Base-by-base conservation (phyloP, 768 basidiomycete genomes). In the Boletus subparvulus region DNA sequence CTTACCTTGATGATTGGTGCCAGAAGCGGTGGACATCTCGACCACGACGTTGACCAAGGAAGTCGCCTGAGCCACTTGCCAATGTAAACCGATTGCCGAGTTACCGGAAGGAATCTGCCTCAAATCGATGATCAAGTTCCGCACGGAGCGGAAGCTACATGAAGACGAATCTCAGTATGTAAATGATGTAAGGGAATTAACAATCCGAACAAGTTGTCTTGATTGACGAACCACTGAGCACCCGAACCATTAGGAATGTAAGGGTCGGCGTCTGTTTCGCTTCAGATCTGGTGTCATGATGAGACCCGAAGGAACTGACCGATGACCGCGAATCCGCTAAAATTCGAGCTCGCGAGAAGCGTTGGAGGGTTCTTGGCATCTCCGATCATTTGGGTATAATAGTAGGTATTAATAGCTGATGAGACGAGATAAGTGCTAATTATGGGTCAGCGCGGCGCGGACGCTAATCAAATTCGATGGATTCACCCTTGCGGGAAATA, bases 21-120 rank as follows among this genome's bases (percentile, higher is more conserved):
- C 78, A 12, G 77, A 46, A 24, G 77, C 83, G 12, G 79, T 79
- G n/a, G 86, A 88, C 87, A 90, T 86, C 48, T 87, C 70, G 49
- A 91, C 78, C 13, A 83, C 79, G 53, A 92, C 80, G 65, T 92
- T 90, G 42, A 85, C 76, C 55, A 92, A 73, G 0, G 86, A 88
- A 0, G 90, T 90, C 4, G 83, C 81, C 66, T 92, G 90, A 3
- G 90, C 79, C 19, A 91, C 86, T 71, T 92, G 90, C 90, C 90
- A 92, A 61, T 92, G 90, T 33, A 92, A 74, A 30, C 87, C 88
- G n/a, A 83, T 87, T 36, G 83, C 86, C 61, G 78, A 62, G 12
- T 73, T 75, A 14, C 70, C 63, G 2, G 84, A 73, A 39, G 86
- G 81, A 52, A 86, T 80, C 52, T 68, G 79, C 72, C 74, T 74